Evolutionary conservation across 2,329 filamentous ascomycete species (phyloP), one percentile per base, ranked within the genome.

Genomic region (Venturia aucupariae): DNA sequence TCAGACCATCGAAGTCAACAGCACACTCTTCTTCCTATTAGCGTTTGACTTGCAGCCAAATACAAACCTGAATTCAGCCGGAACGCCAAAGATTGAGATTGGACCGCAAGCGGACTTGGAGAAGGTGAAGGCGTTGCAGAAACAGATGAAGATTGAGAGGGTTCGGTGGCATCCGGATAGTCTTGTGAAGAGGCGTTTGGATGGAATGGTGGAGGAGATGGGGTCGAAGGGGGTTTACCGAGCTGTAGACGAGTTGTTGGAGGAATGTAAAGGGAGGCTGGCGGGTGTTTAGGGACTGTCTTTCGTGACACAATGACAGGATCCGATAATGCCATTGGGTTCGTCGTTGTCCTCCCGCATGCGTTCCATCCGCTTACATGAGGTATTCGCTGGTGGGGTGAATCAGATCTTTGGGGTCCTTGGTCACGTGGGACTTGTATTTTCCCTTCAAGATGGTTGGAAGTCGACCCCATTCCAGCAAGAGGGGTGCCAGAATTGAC

Each of bases 161-260:
- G 22, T 22, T 41, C 59, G 59, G 38, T 60, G 59, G 59, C 59
- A 60, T 60, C 59, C 59, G 35, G 59, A 60, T 27, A 60, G 51
- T 57, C 51, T 57, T 35, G 51, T 57, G 51, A 57, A 57, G 51
- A 57, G 30, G 19, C 51, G 30, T 17, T 13, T 35, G 15, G 51
- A 27, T 57, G 51, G 51, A 35, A 35, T 32, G 51, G 19, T 57
- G 51, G 30, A 35, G 27, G 15, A 35, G 51, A 7, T 35, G 27
- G 27, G 10, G 27, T 57, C 51, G 51, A 57, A 57, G 30, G 27
- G 51, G 51, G 51, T 57, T 10, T 57, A 57, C 30, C 51, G 51
- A 57, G 51, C 51, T 11, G 51, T 57, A 11, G 51, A 57, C 27
- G 51, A 57, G 51, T 27, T 57, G 51, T 35, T 57, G 51, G 51